These are phyloP conservation scores for Exophiala spinifera DNA, from an alignment of 2,329 filamentous ascomycete genomes.

Conservation along the genomic window DNA sequence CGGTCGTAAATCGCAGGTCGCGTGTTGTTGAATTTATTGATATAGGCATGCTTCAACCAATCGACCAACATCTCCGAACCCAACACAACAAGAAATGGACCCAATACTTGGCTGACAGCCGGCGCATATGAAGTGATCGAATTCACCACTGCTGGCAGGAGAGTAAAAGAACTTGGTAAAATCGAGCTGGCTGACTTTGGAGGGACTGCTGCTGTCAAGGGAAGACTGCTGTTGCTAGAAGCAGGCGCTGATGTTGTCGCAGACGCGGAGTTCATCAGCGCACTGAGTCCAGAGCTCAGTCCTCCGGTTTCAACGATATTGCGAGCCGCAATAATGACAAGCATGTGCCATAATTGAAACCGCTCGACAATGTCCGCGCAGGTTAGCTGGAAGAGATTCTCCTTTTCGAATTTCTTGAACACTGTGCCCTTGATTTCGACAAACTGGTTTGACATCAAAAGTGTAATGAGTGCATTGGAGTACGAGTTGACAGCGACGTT, in stretches of 20 bases:
- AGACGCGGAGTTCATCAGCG: conserved; percentile 34
- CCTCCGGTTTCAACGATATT: conserved; percentile 96
- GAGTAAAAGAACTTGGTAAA: conserved; percentile 84
- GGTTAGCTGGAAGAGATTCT: conserved; percentile 93
- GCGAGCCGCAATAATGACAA: conserved; percentile 90
- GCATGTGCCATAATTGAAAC: conserved; percentile 96
- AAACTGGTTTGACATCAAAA: conserved; percentile 95
- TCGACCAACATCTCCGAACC: conserved; percentile 97
- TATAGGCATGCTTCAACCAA: conserved; percentile 95
- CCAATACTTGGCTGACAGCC: conserved; percentile 71
- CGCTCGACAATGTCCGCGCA: conserved; percentile 94
- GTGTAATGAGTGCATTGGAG: conserved; percentile 87
- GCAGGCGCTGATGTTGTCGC: conserved; percentile 39
- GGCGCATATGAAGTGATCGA: conserved; percentile 46
- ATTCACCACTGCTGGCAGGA: conserved; percentile 62
- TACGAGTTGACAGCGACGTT: conserved; percentile 99
- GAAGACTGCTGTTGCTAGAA: conserved; percentile 51
- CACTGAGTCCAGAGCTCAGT: conserved; percentile 55
- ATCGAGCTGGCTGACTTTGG: conserved; percentile 62
- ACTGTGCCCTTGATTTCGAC: conserved; percentile 98
- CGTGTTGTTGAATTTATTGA: conserved; percentile 97
- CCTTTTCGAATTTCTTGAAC: conserved; percentile 98
- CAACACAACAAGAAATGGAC: conserved; percentile 88
- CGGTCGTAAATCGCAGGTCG: conserved; percentile 85
- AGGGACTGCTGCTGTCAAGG: conserved; percentile 52